Base-by-base conservation (phyloP, 192 early-diverging fungal species). In the Kappamyces sp. region DNA sequence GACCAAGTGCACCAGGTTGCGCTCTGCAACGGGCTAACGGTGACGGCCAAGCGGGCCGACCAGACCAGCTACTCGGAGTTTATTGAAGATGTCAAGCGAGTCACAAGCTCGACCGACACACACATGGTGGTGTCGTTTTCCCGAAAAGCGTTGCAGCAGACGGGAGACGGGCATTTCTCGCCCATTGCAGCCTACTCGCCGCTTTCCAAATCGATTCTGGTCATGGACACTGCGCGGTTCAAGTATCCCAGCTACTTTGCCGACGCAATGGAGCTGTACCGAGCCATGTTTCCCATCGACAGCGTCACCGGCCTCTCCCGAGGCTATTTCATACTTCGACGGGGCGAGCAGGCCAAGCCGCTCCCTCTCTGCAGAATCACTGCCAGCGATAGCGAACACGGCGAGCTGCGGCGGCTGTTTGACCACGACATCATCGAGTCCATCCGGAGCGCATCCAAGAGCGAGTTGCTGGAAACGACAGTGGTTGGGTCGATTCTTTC, bases 211-310 rank as follows among this genome's bases (percentile, higher is more conserved):
- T 70, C 23, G 64, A 71, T 76, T n/a, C 57, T 76, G 5, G 58
- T 76, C 33, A 50, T 76, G 51, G 74, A 76, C 32, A 68, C 70
- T 1, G 74, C 74, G n/a, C 55, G 74, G 33, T 76, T 76, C 64
- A 76, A 76, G 60, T 75, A 75, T 69, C 63, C 70, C 40, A 64
- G 63, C 5, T 75, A 75, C 48, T 75, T 65, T 65, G 70, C 72
- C 7, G 59, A 65, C 34, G 37, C 54, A 7, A 66, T 69, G 35
- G 40, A 69, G 3, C 40, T 75, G 15, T 75, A 65, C 61, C 55
- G 69, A 43, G 63, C 74, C n/a, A 36, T 75, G 41, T 39, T 66
- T 2, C 74, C 74, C 3, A 32, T 60, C 10, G 74, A 75, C 49
- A 13, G 47, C n/a, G 48, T 53, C 1, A 75, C 74, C 1, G 65